Evolutionary conservation across 257 asterid genomes (phyloP), one percentile per base, ranked within the genome.

Genomic region (Ophiorrhiza pumila): DNA sequence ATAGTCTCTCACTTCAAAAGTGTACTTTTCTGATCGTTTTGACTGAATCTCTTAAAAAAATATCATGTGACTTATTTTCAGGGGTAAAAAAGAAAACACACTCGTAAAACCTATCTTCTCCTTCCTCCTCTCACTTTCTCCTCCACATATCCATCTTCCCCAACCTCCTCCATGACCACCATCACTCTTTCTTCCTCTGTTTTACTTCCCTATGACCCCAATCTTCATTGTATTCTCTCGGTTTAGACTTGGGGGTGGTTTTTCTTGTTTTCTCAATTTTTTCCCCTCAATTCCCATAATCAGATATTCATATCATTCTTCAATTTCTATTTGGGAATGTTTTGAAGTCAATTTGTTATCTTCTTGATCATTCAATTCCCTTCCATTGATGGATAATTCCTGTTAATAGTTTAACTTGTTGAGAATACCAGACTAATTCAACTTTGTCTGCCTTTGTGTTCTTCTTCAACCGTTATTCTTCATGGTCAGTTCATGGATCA

Each of bases 331-430:
- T 27, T 27, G 56, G 59, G 10, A 18, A 7, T 32, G 15, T 41
- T 76, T 34, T 8, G 47, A 65, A 23, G 31, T 17, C 42, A 29
- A 71, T 27, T 42, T 69, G 46, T 63, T 25, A 27, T 41, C 31
- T 41, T 23, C 47, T 56, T 10, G 63, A 57, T 23, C 15, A 25
- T 7, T 55, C 60, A 68, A 41, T 65, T 61, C 55, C 47, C 35
- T 57, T 55, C 69, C 52, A 65, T 77, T 66, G 18, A 56, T 55
- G 67, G 12, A 47, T 62, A 55, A 42, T 27, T 62, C 27, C 42
- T 23, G 18, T 42, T 10, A 45, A 46, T 20, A 47, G 14, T 64
- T 34, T 1, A 34, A 25, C 11, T 12, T 27, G 37, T 7, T 0
- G 34, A 56, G 34, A 56, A 23, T 56, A n/a, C 10, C 25, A 23